A percentile compares a stretch with the other conserved stretches of the same genome.
Conservation (phyloP, 352 stramenopile genomes). For the Pythium oligandrum region DNA sequence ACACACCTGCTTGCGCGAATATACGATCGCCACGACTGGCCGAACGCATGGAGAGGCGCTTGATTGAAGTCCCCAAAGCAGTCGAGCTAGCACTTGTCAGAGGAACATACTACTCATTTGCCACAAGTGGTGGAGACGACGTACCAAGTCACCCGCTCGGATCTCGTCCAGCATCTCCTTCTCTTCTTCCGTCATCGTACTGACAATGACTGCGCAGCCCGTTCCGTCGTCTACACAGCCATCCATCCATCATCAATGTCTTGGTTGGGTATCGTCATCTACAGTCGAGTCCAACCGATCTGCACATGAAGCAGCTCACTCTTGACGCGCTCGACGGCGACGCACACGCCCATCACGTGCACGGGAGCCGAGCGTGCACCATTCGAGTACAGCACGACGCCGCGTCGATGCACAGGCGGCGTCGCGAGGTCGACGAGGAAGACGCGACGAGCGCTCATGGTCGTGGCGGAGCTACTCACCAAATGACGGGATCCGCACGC, state of each 20-base stretch:
- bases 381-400: not conserved
- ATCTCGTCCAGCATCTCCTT: slow-evolving; percentile 1
- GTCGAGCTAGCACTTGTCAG: not conserved
- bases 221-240: slow-evolving; percentile 16
- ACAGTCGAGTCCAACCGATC: not conserved
- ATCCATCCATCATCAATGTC: not conserved
- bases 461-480: too few species aligned
- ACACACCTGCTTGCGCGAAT: slow-evolving; percentile 1
- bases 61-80: not conserved
- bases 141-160: slow-evolving; percentile 4
- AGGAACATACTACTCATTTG: too few species aligned
- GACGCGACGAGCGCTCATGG: slow-evolving; percentile 12
- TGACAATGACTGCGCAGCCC: slow-evolving; percentile 12
- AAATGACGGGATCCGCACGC: not conserved
- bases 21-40: not conserved
- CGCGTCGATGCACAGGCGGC: slow-evolving; percentile 4
- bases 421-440: slow-evolving; percentile 15
- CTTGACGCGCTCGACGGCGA: not conserved
- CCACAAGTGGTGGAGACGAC: too few species aligned
- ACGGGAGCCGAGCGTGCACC: slow-evolving; percentile 1
- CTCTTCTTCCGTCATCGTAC: not conserved
- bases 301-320: not conserved
- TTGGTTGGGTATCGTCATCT: too few species aligned
- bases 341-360: slow-evolving; percentile 15
- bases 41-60: not conserved